Evolutionary conservation across 2,329 filamentous ascomycete genomes (phyloP).

Genomic region (Aureobasidium mangrovei): DNA sequence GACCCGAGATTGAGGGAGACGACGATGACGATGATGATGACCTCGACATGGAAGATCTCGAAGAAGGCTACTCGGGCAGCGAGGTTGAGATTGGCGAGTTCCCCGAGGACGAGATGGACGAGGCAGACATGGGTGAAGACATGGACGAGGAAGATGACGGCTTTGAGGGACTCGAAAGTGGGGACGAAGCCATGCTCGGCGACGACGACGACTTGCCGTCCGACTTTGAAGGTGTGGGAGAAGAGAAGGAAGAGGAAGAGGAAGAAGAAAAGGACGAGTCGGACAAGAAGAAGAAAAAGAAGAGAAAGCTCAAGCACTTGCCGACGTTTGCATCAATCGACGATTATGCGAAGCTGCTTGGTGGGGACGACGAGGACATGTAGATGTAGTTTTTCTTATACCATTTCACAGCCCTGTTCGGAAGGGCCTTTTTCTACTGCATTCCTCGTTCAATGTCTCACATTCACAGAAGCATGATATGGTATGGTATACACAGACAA

Average conservation of each 20-base stretch:
- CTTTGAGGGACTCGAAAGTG: slow-evolving; percentile 36
- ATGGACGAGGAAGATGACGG: slow-evolving; percentile 48
- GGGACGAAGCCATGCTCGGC: slow-evolving; percentile 32
- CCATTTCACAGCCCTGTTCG: neutral
- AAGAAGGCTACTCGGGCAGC: slow-evolving; percentile 29
- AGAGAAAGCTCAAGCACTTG: slow-evolving; percentile 77
- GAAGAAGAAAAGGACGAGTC: slow-evolving; percentile 33
- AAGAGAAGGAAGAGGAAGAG: slow-evolving; percentile 34
- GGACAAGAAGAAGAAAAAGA: slow-evolving; percentile 50
- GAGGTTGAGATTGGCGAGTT: slow-evolving; percentile 52
- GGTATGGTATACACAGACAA: neutral
- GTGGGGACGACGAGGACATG: slow-evolving; percentile 13
- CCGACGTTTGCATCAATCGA: slow-evolving; percentile 90
- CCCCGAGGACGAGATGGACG: slow-evolving; percentile 44
- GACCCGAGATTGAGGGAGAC: slow-evolving; percentile 63
- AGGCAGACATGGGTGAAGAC: slow-evolving; percentile 43
- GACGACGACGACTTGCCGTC: slow-evolving; percentile 47
- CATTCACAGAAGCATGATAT: too few relatives aligned
- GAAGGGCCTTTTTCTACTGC: neutral
- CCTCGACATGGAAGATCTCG: slow-evolving; percentile 42
- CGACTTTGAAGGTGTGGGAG: slow-evolving; percentile 44
- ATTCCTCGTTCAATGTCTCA: neutral
- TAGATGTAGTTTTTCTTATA: slow-evolving; percentile 11
- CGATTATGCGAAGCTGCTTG: slow-evolving; percentile 67
- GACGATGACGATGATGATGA: slow-evolving; percentile 56